Conservation (phyloP, 139 green algal genomes). For the Chlamydomonas sp. region DNA sequence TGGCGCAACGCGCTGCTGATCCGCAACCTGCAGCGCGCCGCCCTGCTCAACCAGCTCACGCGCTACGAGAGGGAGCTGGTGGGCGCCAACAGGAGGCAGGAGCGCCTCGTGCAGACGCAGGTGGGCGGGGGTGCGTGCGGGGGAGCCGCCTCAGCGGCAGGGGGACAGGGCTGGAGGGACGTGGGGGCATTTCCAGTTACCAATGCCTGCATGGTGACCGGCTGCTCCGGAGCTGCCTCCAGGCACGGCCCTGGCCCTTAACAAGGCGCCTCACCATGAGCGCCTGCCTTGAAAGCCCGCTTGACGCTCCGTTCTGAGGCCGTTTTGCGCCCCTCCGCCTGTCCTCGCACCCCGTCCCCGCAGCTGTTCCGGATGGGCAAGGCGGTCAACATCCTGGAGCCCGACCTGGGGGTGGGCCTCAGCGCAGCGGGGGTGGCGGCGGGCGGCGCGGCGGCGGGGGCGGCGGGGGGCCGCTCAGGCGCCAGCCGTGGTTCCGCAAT, state of each 20-base stretch:
- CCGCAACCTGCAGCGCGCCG: conserved; percentile 26
- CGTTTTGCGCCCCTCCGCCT: not conserved
- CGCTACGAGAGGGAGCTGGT: conserved; percentile 28
- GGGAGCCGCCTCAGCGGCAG: not conserved
- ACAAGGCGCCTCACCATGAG: not conserved
- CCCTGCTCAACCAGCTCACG: conserved; percentile 36
- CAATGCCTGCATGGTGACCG: not conserved
- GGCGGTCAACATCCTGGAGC: conserved; percentile 25
- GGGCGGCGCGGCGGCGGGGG: not conserved
- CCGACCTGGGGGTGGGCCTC: not conserved
- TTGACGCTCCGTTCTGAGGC: not conserved
- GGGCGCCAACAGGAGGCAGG: not conserved
- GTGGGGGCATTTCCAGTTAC: not conserved
- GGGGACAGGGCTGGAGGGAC: not conserved
- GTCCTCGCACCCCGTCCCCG: not conserved
- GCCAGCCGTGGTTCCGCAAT: too few relatives aligned
- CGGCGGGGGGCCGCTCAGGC: too few relatives aligned
- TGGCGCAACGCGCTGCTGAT: conserved; percentile 44
- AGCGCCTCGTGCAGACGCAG: conserved; percentile 19
- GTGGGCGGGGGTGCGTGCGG: not conserved
- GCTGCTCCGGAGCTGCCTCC: too few relatives aligned
- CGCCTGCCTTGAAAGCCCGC: not conserved
- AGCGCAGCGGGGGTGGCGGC: not conserved
- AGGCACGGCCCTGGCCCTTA: too few relatives aligned
- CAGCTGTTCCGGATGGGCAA: conserved; percentile 34